Evolutionary conservation across 305 asterid species (phyloP), one percentile per base, ranked within the genome.

Genomic region (Ilex paraguariensis): DNA sequence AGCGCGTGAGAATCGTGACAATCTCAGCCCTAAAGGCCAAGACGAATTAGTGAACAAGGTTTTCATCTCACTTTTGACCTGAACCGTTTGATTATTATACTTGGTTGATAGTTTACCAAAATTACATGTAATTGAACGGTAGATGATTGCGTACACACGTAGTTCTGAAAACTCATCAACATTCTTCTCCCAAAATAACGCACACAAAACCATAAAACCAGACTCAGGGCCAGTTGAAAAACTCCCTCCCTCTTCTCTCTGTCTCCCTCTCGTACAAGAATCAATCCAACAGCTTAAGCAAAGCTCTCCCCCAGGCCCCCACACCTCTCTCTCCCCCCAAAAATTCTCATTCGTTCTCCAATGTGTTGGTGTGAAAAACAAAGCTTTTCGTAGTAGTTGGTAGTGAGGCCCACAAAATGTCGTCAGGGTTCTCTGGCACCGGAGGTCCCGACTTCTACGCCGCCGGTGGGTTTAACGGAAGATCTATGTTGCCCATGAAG

Each of bases 371-470:
- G 56, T 17, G 46, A 51, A 57, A 63, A 39, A 14, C 59, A 48
- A 61, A 46, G 33, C 46, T 54, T 13, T 21, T 51, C 3, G 33
- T 13, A 31, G 49, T 56, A 12, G 33, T 31, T 39, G 11, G 7
- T 7, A n/a, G n/a, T 6, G 17, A 5, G 9, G 9, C 42, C 42
- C 42, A 53, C 56, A 7, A 57, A 56, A 87, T 88, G 87, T 77
- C 89, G 36, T 81, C 95, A 58, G 84, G 85, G 9, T 77, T 77
- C 67, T 64, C 95, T 79, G 85, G 86, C 52, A 14, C 30, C 31
- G 87, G 84, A 63, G 60, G 74, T 15, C 76, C 79, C 14, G 90
- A 85, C 15, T 79, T 80, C 61, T 87, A 77, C 71, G 16, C 84
- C 49, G 70, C 71, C 74, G 79, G 71, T 52, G 73, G 85, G 57